These are phyloP conservation scores for Arbutus unedo DNA, from an alignment of 148 eudicot genomes.

Conservation along the genomic window DNA sequence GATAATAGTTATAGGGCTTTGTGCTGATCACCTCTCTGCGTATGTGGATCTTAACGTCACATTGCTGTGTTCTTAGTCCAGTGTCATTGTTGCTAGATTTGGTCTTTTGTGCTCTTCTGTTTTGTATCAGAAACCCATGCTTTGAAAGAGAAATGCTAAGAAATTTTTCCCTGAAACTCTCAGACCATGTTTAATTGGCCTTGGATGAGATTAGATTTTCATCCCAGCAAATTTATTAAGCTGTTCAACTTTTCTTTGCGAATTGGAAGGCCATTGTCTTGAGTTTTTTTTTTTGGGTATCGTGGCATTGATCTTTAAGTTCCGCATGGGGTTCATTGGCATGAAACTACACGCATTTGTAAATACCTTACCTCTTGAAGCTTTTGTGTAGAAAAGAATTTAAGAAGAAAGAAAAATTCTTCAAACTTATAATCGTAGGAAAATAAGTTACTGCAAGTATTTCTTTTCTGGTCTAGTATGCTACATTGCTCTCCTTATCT, in stretches of 20 bases:
- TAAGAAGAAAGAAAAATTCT: background rate
- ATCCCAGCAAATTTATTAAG: background rate
- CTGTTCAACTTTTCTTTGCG: background rate
- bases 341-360: background rate
- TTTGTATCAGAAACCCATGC: background rate
- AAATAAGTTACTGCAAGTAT: background rate
- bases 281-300: background rate
- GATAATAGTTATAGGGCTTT: background rate
- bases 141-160: background rate
- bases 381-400: background rate
- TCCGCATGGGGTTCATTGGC: background rate
- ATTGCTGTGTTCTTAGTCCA: background rate
- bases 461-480: background rate
- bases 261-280: background rate
- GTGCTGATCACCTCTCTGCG: background rate
- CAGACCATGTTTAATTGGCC: background rate
- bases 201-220: background rate
- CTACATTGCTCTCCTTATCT: background rate
- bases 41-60: background rate
- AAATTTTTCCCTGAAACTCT: background rate
- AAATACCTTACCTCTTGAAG: background rate
- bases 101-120: background rate
- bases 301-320: background rate
- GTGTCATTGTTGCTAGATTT: background rate
- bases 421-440: background rate